phyloP scores from a whole-genome alignment of 2,329 filamentous ascomycete genomes.

The Microascus cirrosus region DNA sequence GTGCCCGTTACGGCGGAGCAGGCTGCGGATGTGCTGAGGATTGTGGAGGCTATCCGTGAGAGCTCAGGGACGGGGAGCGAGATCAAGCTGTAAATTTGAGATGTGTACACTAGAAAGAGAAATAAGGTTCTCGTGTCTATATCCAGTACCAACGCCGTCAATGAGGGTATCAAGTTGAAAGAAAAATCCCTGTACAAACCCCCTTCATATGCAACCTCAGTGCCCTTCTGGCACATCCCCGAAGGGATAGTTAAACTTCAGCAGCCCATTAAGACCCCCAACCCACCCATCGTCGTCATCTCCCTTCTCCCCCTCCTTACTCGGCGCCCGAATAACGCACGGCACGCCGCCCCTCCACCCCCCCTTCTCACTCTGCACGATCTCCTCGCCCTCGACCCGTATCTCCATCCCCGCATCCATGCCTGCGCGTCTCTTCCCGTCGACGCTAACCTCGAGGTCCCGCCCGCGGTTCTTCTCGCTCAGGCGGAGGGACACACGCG shows the following conservation, averaged over 20 bases:
- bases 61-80: slow-evolving; percentile 36
- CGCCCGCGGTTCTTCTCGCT: slow-evolving; percentile 69
- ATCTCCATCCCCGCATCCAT: slow-evolving; percentile 73
- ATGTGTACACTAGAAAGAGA: not conserved
- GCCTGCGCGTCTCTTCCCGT: slow-evolving; percentile 58
- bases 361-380: slow-evolving; percentile 34
- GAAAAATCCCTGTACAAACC: not conserved
- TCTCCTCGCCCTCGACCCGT: slow-evolving; percentile 75
- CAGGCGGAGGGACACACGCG: slow-evolving; percentile 69
- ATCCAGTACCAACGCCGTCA: not conserved
- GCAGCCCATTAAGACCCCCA: slow-evolving; percentile 77
- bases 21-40: slow-evolving; percentile 38
- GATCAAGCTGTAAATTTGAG: slow-evolving; percentile 18
- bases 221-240: slow-evolving; percentile 30
- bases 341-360: slow-evolving; percentile 74
- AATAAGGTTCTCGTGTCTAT: not conserved
- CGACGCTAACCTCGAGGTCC: slow-evolving; percentile 69
- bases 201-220: not conserved
- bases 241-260: slow-evolving; percentile 98
- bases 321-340: slow-evolving; percentile 64
- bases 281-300: slow-evolving; percentile 90
- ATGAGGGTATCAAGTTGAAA: not conserved
- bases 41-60: slow-evolving; percentile 40
- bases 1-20: slow-evolving; percentile 41
- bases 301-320: slow-evolving; percentile 22